A percentile compares a stretch with the other conserved stretches of the same genome.
These are phyloP conservation scores for Wolfiporia cocos DNA, from an alignment of 1,284 basidiomycete species.

Conservation along the genomic window DNA sequence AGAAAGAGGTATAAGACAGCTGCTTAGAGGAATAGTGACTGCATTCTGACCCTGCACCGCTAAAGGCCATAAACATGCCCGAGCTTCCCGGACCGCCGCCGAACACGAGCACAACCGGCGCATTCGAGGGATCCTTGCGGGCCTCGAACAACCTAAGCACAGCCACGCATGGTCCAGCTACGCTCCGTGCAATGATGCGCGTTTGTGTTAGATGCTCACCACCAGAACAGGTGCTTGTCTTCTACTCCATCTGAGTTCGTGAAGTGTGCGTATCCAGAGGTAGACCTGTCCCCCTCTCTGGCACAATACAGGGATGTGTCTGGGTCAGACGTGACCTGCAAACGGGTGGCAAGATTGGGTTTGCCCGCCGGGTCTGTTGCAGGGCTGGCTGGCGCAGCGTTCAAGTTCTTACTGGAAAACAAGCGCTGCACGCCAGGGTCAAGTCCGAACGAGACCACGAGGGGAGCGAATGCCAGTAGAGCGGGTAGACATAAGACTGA, in stretches of 20 bases:
- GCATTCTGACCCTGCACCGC: slow-evolving; percentile 3
- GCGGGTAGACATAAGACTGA: too few relatives aligned
- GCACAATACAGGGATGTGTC: slow-evolving; percentile 1
- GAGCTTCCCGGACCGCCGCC: slow-evolving; percentile 5
- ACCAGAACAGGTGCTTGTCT: slow-evolving; percentile 8
- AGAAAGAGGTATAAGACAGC: neutral
- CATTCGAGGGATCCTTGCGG: slow-evolving; percentile 1
- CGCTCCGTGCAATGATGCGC: neutral
- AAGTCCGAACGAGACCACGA: neutral
- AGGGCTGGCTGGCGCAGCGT: neutral
- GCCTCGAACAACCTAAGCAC: slow-evolving; percentile 6
- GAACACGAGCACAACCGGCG: slow-evolving; percentile 3
- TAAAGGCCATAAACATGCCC: slow-evolving; percentile 7
- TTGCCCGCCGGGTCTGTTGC: slow-evolving; percentile 1
- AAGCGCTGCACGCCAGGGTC: neutral
- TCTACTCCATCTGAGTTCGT: slow-evolving; percentile 4
- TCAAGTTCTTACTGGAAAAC: neutral
- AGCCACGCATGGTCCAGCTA: too few relatives aligned
- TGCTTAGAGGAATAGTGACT: neutral
- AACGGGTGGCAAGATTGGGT: slow-evolving; percentile 3
- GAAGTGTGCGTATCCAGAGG: slow-evolving; percentile 5
- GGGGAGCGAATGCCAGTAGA: too few relatives aligned
- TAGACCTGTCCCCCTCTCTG: neutral
- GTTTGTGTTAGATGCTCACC: neutral
- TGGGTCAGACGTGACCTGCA: slow-evolving; percentile 1